Evolutionary conservation across 371 early-diverging fungal species (phyloP), one percentile per base, ranked within the genome.

Genomic region (Rhizopus microsporus): DNA sequence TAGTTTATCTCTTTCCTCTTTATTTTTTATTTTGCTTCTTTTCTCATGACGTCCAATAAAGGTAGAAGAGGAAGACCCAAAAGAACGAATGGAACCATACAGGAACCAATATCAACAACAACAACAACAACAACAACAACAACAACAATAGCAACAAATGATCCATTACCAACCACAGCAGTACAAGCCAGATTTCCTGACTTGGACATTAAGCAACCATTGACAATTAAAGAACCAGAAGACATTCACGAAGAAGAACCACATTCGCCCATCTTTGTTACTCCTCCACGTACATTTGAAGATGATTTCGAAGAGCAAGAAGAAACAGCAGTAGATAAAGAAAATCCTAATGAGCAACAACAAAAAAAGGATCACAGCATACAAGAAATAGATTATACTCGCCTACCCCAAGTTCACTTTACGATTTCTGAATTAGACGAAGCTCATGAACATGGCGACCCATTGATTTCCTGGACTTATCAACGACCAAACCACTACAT

Each of bases 401-500:
- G 51, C 3, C 10, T 58, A 3, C 58, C 58, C 5, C 40, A 58
- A 42, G 58, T 58, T 4, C 12, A 37, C 0, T 59, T 47, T 40
- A 7, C 23, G 31, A 50, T 15, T 4, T 16, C 2, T 51, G 37
- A 51, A 17, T 38, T 57, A 8, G 60, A 48, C 6, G 45, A 60
- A 5, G 45, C 49, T 5, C 51, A 57, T 23, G 51, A 48, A 16
- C 37, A 8, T 9, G 44, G 8, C 10, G 51, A 51, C 16, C 8
- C 13, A 17, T 40, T 29, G 15, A 15, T 30, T 30, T 23, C 40
- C 3, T 17, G n/a, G 10, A 31, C 10, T 7, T 7, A 13, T 42
- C 29, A 84, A 45, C 83, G 88, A 3, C 77, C 78, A 30, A 71
- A 72, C 8, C 85, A 84, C 49, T 84, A 83, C 55, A 78, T 87